Conservation (phyloP, 352 stramenopile species). For the Peronospora farinosa region DNA sequence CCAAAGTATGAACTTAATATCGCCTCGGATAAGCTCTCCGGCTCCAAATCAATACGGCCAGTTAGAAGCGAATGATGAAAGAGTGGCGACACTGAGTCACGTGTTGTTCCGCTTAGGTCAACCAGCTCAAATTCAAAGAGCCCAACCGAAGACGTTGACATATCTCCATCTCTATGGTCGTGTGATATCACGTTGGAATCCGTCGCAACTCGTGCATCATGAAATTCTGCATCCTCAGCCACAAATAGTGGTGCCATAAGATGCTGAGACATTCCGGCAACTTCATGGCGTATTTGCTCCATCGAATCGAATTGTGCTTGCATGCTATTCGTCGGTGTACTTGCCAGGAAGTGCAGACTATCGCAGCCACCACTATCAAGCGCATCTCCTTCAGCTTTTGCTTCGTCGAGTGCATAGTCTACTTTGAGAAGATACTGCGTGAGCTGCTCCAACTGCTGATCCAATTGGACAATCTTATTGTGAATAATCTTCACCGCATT, state of each 20-base stretch:
- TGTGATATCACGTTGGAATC: conserved; percentile 24
- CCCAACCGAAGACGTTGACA: conserved; percentile 50
- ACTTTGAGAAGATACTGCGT: conserved; percentile 59
- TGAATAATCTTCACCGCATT: conserved; percentile 80
- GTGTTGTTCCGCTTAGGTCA: conserved; percentile 67
- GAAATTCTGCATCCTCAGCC: conserved; percentile 80
- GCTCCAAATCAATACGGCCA: conserved; percentile 65
- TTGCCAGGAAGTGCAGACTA: conserved; percentile 51
- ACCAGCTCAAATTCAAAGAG: conserved; percentile 84
- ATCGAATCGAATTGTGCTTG: conserved; percentile 39
- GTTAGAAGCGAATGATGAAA: conserved; percentile 81
- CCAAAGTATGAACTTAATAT: conserved; percentile 57
- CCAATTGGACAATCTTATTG: conserved; percentile 69
- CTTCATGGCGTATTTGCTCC: conserved; percentile 46
- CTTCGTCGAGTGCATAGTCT: conserved; percentile 63
- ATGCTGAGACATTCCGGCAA: conserved; percentile 72
- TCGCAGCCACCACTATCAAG: conserved; percentile 41
- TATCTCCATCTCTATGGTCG: conserved; percentile 34
- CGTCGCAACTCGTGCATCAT: conserved; percentile 56
- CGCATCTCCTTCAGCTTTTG: conserved; percentile 51
- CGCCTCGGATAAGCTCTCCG: conserved; percentile 59
- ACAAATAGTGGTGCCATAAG: conserved; percentile 69
- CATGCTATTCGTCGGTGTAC: conserved; percentile 23
- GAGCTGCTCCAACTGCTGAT: conserved; percentile 67
- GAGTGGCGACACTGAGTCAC: conserved; percentile 44